phyloP scores from a whole-genome alignment of 2,329 filamentous ascomycete species.

The Sarocladiaceae sp. region DNA sequence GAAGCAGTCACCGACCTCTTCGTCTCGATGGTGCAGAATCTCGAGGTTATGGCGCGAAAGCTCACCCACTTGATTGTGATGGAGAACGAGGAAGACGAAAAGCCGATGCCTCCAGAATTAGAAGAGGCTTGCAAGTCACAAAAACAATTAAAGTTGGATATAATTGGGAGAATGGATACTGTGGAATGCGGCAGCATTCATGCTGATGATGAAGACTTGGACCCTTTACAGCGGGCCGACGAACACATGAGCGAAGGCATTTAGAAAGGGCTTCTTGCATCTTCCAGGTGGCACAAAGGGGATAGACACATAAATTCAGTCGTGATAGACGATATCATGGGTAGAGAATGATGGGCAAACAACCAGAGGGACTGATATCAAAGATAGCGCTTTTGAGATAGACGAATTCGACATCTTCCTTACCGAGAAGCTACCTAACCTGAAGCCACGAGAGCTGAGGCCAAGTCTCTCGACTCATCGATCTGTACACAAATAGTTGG shows the following conservation, averaged over 20 bases:
- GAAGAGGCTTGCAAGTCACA: constrained; percentile 29
- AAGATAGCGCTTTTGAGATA: too few species aligned
- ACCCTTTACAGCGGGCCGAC: neutral
- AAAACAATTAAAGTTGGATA: constrained; percentile 25
- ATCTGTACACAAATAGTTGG: too few species aligned
- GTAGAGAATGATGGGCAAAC: neutral
- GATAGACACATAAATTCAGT: neutral
- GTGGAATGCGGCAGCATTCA: constrained; percentile 2
- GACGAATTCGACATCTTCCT: too few species aligned
- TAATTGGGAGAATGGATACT: constrained; percentile 24
- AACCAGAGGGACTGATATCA: too few species aligned
- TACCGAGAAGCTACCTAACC: too few species aligned
- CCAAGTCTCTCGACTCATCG: too few species aligned
- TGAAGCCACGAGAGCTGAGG: too few species aligned
- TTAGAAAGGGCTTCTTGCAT: neutral
- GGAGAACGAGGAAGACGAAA: constrained; percentile 22
- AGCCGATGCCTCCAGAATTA: constrained; percentile 28
- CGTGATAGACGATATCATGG: neutral
- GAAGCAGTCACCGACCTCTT: constrained; percentile 43
- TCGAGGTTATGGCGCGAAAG: constrained; percentile 30
- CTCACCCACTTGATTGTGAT: constrained; percentile 33
- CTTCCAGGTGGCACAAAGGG: neutral
- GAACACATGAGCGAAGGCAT: neutral
- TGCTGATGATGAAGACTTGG: neutral
- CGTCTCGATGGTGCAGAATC: constrained; percentile 34